Evolutionary conservation across 768 basidiomycete species (phyloP).

Genomic region (Pleurotus citrinopileatus): DNA sequence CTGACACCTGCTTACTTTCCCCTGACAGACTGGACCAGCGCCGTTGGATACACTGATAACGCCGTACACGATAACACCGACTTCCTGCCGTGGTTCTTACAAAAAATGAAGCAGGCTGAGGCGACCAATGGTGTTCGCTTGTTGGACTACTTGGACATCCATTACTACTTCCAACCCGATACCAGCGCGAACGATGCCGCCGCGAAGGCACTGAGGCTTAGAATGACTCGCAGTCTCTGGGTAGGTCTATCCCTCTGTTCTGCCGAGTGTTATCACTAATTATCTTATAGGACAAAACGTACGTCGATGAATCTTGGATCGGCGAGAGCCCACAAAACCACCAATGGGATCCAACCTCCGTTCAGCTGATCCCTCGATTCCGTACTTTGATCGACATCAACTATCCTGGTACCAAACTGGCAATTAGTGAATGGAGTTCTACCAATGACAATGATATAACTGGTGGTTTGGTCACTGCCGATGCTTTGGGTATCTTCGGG

Average conservation of each 20-base stretch:
- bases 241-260: conserved; percentile 19
- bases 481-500: conserved; percentile 51
- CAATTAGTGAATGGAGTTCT: conserved; percentile 51
- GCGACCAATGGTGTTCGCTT: conserved; percentile 34
- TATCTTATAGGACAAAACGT: conserved; percentile 35
- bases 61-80: conserved; percentile 50
- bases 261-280: neutral
- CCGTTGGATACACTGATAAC: conserved; percentile 44
- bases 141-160: conserved; percentile 55
- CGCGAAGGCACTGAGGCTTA: conserved; percentile 47
- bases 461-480: conserved; percentile 51
- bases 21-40: conserved; percentile 48
- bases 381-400: conserved; percentile 42
- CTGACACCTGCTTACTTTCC: neutral
- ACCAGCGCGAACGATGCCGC: conserved; percentile 51
- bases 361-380: conserved; percentile 49
- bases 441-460: conserved; percentile 48
- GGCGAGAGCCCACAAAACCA: conserved; percentile 41
- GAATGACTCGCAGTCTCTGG: conserved; percentile 52
- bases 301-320: conserved; percentile 56
- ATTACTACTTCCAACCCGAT: conserved; percentile 53
- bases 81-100: conserved; percentile 56
- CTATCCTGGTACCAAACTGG: conserved; percentile 56
- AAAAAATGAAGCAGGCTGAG: conserved; percentile 41
- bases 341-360: conserved; percentile 41